phyloP scores from a whole-genome alignment of 148 eudicot species.

The Silene uniflora region DNA sequence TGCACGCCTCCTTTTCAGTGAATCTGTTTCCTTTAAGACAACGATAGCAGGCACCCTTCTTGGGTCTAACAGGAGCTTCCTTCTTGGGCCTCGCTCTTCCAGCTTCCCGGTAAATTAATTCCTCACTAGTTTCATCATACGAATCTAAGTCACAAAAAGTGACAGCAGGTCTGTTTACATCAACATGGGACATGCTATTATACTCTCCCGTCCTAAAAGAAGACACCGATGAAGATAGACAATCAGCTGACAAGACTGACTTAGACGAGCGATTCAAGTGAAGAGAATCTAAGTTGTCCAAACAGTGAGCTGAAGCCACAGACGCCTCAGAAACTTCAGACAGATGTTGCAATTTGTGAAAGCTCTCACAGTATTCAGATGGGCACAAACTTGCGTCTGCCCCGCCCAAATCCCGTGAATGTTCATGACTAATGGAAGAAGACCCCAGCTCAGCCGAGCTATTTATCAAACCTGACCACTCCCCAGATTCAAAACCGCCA shows the following conservation, averaged over 20 bases:
- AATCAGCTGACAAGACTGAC: conserved; percentile 69
- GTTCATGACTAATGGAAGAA: conserved; percentile 56
- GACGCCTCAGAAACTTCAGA: conserved; percentile 44
- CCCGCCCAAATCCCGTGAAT: conserved; percentile 52
- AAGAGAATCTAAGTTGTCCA: conserved; percentile 44
- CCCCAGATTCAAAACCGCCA: conserved; percentile 47
- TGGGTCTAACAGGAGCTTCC: conserved; percentile 49
- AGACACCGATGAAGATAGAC: conserved; percentile 74
- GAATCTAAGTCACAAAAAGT: conserved; percentile 69
- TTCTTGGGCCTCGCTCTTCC: conserved; percentile 41
- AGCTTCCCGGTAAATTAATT: conserved; percentile 32
- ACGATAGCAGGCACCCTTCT: conserved; percentile 84
- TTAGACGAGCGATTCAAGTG: conserved; percentile 58
- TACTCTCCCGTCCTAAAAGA: conserved; percentile 63
- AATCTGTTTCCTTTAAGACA: conserved; percentile 84
- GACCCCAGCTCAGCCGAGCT: conserved; percentile 52
- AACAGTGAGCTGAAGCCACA: conserved; percentile 46
- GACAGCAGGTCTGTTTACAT: conserved; percentile 47
- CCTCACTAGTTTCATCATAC: conserved; percentile 44
- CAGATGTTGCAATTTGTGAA: conserved; percentile 59
- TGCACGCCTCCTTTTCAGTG: conserved; percentile 89
- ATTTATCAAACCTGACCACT: conserved; percentile 51
- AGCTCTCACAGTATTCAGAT: conserved; percentile 66
- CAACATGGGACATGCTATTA: conserved; percentile 46
- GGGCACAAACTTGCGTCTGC: conserved; percentile 64